Evolutionary conservation across 805 yeast genomes (phyloP), one percentile per base, ranked within the genome.

Genomic region (Saccharomycopsis vini): DNA sequence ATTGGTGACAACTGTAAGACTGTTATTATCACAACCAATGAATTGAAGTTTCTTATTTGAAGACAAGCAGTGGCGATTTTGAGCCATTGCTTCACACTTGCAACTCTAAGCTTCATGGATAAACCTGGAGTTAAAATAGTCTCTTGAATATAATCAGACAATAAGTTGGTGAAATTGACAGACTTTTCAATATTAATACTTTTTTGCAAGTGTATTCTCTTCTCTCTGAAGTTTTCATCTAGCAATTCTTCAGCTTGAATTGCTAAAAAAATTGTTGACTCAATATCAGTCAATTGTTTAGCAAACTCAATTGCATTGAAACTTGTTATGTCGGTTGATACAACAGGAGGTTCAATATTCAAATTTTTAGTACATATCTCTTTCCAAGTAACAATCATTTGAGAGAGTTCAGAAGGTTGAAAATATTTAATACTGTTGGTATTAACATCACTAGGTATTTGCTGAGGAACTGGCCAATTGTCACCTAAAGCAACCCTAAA

Each of bases 11-110:
- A 79, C 57, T 84, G 94, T 49, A 84, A 64, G 1, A 88, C 71
- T 1, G 88, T 81, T 64, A 84, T 75, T 37, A 84, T 80, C 1
- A 90, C 81, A 2, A 90, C 89, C 49, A 84, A 64, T 0, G 92
- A 79, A 56, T 84, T 84, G 64, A 78, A 83, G 57, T 84, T 84
- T 47, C 88, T 67, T 58, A 83, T 67, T 54, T 82, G 81, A 34
- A 80, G 67, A 52, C 88, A 79, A 1, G 88, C 79, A 42, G 81
- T 67, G 0, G 87, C 84, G 28, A 83, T 69, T 54, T 81, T 81
- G 46, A 84, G 62, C 94, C 95, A 84, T 12, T 75, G 70, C 52
- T 77, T 77, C 29, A 82, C 58, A 43, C 77, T 70, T 43, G 68
- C 68, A 7, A 70, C 63, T 47, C 90, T 67, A 48, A 69, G 69